Base-by-base conservation (phyloP, 1,139 yeast genomes). In the Arxiozyma telluris region DNA sequence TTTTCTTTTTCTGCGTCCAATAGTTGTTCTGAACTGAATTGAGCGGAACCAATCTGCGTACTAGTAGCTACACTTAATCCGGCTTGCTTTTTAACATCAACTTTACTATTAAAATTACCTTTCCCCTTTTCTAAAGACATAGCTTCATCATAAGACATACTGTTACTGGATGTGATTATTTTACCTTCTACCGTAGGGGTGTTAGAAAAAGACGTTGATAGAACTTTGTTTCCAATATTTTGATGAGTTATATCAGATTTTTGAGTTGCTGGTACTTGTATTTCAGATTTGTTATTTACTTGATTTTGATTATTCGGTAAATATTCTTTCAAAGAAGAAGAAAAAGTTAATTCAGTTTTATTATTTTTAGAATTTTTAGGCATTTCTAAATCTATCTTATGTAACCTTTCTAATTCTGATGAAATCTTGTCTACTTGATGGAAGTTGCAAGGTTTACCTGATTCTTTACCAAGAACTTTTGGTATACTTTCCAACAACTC, bases 201-300 rank as follows among this genome's bases (percentile, higher is more conserved):
- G n/a, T 15, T 34, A 34, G n/a, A 3, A 34, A 3, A 6, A 12
- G 17, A 34, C 2, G 39, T 8, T 34, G 8, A 15, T 15, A 12
- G 2, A 3, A 8, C 39, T 15, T 34, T 15, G 17, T 12, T 34
- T 4, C 3, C 17, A 3, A 34, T 8, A 8, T 20, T 20, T 38
- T 22, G 30, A 18, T 12, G n/a, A 1, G 17, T 3, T 17, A 3
- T 34, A 22, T 46, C 42, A 7, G 21, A 21, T 46, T 46, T 25
- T 55, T 58, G 61, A 7, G 58, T 57, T 15, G 55, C 58, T 21
- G 55, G 57, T 4, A 56, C 57, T 47, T 57, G 59, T 27, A 54
- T 23, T 15, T 53, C 55, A 23, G n/a, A 21, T 15, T 44, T 25
- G 20, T 38, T 4, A 25, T 18, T 6, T 6, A 20, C 15, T 46